A percentile compares a stretch with the other conserved stretches of the same genome.
Conservation (phyloP, 2,329 filamentous ascomycete species). For the Colletotrichum trifolii region DNA sequence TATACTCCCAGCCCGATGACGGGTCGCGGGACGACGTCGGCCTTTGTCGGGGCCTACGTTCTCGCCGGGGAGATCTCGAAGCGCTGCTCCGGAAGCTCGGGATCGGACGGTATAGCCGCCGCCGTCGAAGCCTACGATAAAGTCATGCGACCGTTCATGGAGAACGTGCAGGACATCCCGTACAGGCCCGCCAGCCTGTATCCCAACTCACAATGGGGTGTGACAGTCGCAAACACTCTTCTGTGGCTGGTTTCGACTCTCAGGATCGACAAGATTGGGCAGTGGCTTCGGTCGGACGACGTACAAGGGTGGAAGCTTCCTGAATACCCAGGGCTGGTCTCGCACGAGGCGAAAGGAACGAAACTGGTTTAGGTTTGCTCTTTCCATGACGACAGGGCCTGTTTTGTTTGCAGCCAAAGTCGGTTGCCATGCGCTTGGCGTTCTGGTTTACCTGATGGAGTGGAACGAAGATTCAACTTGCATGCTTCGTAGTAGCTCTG, state of each 20-base stretch:
- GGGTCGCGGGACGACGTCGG: constrained; percentile 63
- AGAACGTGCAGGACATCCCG: constrained; percentile 49
- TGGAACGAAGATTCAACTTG: no score
- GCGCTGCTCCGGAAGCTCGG: constrained; percentile 35
- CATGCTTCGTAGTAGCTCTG: no score
- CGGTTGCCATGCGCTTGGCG: no score
- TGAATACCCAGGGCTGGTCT: constrained; percentile 9
- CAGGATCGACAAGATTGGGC: constrained; percentile 25
- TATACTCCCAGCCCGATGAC: constrained; percentile 58
- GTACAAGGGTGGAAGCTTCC: constrained; percentile 27
- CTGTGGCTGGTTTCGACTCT: constrained; percentile 22
- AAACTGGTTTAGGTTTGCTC: neutral
- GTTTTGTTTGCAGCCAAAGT: no score
- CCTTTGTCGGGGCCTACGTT: constrained; percentile 63
- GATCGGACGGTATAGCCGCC: constrained; percentile 35
- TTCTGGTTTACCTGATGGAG: no score
- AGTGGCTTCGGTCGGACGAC: constrained; percentile 29
- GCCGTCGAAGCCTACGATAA: constrained; percentile 57
- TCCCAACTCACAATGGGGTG: constrained; percentile 29
- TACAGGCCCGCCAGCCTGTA: constrained; percentile 3
- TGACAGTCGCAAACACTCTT: constrained; percentile 23
- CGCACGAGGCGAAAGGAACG: neutral
- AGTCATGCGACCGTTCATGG: constrained; percentile 57
- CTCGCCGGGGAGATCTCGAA: constrained; percentile 64
- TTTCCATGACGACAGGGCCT: no score